Conservation (phyloP, 768 basidiomycete genomes). For the Suillus americanus region DNA sequence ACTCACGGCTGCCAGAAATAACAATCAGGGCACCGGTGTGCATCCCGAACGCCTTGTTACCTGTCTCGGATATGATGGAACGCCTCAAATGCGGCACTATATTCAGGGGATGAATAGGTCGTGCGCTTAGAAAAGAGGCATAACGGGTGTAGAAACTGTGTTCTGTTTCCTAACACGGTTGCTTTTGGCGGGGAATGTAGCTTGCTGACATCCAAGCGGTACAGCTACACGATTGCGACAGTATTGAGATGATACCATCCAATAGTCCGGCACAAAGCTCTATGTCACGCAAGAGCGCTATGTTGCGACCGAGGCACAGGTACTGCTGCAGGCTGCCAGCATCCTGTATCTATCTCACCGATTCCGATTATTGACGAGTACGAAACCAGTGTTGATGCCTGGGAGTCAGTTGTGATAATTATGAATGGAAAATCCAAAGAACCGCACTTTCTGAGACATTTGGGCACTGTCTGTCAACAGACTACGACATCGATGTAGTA, state of each 20-base stretch:
- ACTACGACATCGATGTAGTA: neutral
- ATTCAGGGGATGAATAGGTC: neutral
- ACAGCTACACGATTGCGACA: neutral
- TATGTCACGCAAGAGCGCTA: neutral
- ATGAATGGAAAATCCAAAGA: neutral
- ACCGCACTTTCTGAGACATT: neutral
- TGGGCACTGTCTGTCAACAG: slow-evolving; percentile 1
- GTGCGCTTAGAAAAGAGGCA: neutral
- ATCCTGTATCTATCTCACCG: neutral
- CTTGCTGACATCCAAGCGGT: neutral
- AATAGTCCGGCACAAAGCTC: neutral
- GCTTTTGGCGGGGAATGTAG: neutral
- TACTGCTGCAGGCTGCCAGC: neutral
- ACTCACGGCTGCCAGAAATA: neutral
- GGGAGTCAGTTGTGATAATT: neutral
- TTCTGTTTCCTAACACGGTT: neutral
- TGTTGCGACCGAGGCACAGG: neutral
- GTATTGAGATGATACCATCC: neutral
- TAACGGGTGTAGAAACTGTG: neutral
- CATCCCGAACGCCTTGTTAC: neutral
- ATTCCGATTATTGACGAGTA: neutral
- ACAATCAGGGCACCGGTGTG: neutral
- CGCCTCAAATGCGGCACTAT: neutral
- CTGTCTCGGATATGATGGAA: neutral
- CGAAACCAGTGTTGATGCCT: neutral